Evolutionary conservation across 805 yeast species (phyloP).

Genomic region (Starmerella stellata): DNA sequence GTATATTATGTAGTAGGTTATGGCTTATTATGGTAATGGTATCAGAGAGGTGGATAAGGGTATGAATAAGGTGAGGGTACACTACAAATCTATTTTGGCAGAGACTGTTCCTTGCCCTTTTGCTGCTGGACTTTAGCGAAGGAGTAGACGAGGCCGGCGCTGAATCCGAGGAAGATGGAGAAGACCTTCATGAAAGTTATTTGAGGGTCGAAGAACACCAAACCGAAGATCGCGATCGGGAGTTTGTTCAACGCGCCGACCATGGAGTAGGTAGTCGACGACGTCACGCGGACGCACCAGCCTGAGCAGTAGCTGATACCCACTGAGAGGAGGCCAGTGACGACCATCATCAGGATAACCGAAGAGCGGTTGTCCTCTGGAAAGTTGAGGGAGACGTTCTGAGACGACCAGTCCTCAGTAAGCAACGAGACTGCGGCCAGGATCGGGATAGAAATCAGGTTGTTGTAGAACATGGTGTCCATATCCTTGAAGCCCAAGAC

Average conservation of each 20-base stretch:
- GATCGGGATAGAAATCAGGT: constrained; percentile 81
- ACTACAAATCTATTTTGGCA: constrained; percentile 4
- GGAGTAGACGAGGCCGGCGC: constrained; percentile 90
- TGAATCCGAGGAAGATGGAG: constrained; percentile 82
- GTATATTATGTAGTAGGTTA: neutral
- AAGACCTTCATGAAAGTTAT: constrained; percentile 80
- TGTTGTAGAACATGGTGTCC: constrained; percentile 97
- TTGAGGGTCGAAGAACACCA: constrained; percentile 86
- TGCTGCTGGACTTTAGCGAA: constrained; percentile 85
- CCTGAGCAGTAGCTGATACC: constrained; percentile 98
- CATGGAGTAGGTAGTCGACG: constrained; percentile 97
- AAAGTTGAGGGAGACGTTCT: constrained; percentile 59
- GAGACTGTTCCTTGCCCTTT: constrained; percentile 22
- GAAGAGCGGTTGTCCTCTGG: constrained; percentile 52
- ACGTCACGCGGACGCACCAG: constrained; percentile 98
- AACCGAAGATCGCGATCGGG: constrained; percentile 91
- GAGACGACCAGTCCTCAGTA: constrained; percentile 85
- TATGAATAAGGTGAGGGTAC: neutral
- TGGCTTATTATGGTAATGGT: neutral
- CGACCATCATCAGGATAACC: constrained; percentile 62
- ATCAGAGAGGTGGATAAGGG: too few species aligned
- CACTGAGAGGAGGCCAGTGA: constrained; percentile 85
- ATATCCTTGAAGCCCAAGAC: constrained; percentile 79
- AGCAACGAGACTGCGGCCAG: constrained; percentile 54
- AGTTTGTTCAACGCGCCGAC: constrained; percentile 97